phyloP scores from a whole-genome alignment of 1,284 basidiomycete genomes.

The Lentinus polychrous region DNA sequence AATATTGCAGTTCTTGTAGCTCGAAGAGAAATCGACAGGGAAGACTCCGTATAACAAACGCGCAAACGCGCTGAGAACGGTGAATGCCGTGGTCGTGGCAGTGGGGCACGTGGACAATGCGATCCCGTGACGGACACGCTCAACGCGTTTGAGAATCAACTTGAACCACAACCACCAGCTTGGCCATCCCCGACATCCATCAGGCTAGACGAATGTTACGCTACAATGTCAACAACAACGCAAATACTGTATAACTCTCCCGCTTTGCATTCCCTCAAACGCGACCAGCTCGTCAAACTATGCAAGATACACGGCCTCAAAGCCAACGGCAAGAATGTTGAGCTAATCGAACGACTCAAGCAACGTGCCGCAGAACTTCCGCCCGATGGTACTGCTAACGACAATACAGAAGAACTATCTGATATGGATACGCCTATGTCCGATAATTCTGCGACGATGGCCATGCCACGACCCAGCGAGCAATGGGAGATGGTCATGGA shows the following conservation, averaged over 20 bases:
- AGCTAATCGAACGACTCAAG: constrained; percentile 61
- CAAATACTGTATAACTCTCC: constrained; percentile 77
- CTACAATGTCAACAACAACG: constrained; percentile 55
- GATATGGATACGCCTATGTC: constrained; percentile 10
- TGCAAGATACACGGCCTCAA: constrained; percentile 77
- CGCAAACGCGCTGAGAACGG: no score
- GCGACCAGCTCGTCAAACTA: constrained; percentile 71
- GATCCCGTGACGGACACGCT: constrained; percentile 3
- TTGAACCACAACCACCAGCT: constrained; percentile 1
- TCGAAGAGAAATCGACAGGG: no score
- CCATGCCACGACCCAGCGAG: constrained; percentile 51
- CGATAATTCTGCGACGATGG: constrained; percentile 10
- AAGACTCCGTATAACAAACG: no score
- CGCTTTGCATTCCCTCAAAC: constrained; percentile 70
- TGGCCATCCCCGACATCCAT: not conserved
- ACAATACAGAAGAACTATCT: constrained; percentile 14
- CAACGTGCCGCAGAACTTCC: constrained; percentile 56
- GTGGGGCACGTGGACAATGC: not conserved
- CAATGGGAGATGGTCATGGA: constrained; percentile 79
- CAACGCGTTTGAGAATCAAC: not conserved
- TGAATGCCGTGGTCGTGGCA: no score
- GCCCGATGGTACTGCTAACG: constrained; percentile 32
- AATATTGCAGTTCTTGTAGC: no score
- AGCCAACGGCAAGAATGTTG: constrained; percentile 68
- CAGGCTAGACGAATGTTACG: not conserved